These are phyloP conservation scores for Pichia sp. DNA, from an alignment of 1,139 yeast species.

Conservation along the genomic window DNA sequence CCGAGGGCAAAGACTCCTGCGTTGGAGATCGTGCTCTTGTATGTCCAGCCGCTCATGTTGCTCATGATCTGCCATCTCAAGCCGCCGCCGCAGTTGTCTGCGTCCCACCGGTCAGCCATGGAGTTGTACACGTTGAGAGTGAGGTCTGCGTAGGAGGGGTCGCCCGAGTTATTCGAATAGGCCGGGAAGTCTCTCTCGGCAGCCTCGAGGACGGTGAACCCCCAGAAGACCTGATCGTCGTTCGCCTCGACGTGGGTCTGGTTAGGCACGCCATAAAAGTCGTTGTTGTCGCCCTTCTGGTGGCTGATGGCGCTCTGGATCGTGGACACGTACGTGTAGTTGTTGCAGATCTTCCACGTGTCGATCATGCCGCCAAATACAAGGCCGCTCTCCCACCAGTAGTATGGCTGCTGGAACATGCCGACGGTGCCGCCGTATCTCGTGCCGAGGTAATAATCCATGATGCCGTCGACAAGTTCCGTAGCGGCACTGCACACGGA, in stretches of 20 bases:
- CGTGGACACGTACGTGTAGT: slow-evolving; percentile 59
- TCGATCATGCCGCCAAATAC: slow-evolving; percentile 89
- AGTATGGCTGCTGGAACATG: slow-evolving; percentile 79
- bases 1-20: slow-evolving; percentile 88
- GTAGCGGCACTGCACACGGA: slow-evolving; percentile 49
- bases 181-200: slow-evolving; percentile 78
- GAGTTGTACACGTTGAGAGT: slow-evolving; percentile 84
- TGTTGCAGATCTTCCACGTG: slow-evolving; percentile 66
- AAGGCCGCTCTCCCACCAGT: slow-evolving; percentile 99
- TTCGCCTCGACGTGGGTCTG: slow-evolving; percentile 93
- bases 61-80: slow-evolving; percentile 94
- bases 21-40: slow-evolving; percentile 84
- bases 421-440: slow-evolving; percentile 75
- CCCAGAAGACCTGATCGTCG: slow-evolving; percentile 50
- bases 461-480: slow-evolving; percentile 58
- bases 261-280: slow-evolving; percentile 72
- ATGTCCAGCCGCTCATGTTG: slow-evolving; percentile 92
- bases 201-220: not conserved
- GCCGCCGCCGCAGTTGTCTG: slow-evolving; percentile 72
- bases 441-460: slow-evolving; percentile 79
- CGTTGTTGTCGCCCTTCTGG: slow-evolving; percentile 72
- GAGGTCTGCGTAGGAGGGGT: slow-evolving; percentile 66
- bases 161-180: slow-evolving; percentile 44
- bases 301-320: slow-evolving; percentile 62
- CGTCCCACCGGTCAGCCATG: slow-evolving; percentile 88